Percentiles rank a stretch among this genome's conserved stretches.
These are phyloP conservation scores for Teunomyces funiuensis DNA, from an alignment of 805 yeast genomes.

Conservation along the genomic window DNA sequence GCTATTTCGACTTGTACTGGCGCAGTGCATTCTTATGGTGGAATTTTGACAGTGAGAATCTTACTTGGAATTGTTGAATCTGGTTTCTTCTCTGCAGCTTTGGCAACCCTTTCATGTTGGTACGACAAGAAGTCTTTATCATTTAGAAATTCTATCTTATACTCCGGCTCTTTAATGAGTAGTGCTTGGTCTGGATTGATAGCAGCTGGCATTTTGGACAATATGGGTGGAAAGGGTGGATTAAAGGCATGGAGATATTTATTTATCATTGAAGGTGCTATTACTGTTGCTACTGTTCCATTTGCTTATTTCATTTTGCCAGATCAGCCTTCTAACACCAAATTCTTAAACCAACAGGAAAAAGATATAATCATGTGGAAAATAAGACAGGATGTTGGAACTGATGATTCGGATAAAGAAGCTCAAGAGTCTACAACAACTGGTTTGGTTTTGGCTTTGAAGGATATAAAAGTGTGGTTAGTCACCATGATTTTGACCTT, in stretches of 20 bases:
- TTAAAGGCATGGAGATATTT: conserved; percentile 55
- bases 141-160: conserved; percentile 48
- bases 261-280: conserved; percentile 55
- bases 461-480: conserved; percentile 49
- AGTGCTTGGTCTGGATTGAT: conserved; percentile 58
- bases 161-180: conserved; percentile 50
- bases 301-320: conserved; percentile 50
- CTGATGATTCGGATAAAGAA: conserved; percentile 37
- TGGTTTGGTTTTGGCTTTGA: conserved; percentile 38
- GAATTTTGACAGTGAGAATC: conserved; percentile 46
- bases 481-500: conserved; percentile 44
- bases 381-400: conserved; percentile 40
- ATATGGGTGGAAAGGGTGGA: conserved; percentile 42
- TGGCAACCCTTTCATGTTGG: conserved; percentile 55
- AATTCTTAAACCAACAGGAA: conserved; percentile 45
- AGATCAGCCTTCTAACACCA: conserved; percentile 52
- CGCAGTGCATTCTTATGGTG: conserved; percentile 44
- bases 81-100: conserved; percentile 47
- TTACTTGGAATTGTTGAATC: conserved; percentile 49
- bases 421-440: conserved; percentile 34
- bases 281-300: conserved; percentile 47
- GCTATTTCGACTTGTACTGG: conserved; percentile 47
- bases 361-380: conserved; percentile 44
- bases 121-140: conserved; percentile 51
- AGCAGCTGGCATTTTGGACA: conserved; percentile 51